phyloP scores from a whole-genome alignment of 2,329 filamentous ascomycete genomes.

The Exophiala phaeomuriformis region DNA sequence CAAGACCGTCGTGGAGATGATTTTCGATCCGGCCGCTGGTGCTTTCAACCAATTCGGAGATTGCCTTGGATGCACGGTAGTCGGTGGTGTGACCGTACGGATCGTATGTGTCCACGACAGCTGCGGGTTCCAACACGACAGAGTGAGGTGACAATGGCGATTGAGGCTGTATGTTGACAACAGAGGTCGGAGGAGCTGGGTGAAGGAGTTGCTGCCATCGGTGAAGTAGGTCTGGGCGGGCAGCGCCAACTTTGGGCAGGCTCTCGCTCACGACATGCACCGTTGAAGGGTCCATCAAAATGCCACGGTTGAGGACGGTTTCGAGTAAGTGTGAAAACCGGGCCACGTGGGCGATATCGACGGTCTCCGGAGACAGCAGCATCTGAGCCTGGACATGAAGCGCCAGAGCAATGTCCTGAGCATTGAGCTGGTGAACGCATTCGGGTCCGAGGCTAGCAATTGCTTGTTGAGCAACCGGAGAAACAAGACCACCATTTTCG shows the following conservation, averaged over 20 bases:
- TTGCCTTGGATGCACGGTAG: slow-evolving; percentile 84
- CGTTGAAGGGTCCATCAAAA: slow-evolving; percentile 50
- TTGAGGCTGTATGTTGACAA: slow-evolving; percentile 26
- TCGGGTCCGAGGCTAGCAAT: slow-evolving; percentile 55
- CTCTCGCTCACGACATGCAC: slow-evolving; percentile 52
- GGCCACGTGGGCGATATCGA: slow-evolving; percentile 51
- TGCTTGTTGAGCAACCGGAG: slow-evolving; percentile 53
- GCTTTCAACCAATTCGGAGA: slow-evolving; percentile 83
- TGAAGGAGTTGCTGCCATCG: slow-evolving; percentile 53
- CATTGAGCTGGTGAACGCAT: slow-evolving; percentile 50
- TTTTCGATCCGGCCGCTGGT: slow-evolving; percentile 64
- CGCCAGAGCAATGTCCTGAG: slow-evolving; percentile 49
- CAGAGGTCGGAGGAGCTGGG: slow-evolving; percentile 34
- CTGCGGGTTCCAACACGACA: slow-evolving; percentile 49
- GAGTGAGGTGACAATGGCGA: slow-evolving; percentile 43
- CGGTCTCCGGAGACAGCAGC: slow-evolving; percentile 35
- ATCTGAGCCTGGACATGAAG: slow-evolving; percentile 53
- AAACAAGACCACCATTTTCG: slow-evolving; percentile 57
- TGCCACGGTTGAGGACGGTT: slow-evolving; percentile 46
- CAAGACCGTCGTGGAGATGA: slow-evolving; percentile 71
- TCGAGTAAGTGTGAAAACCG: slow-evolving; percentile 58
- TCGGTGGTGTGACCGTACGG: slow-evolving; percentile 87
- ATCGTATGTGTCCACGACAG: slow-evolving; percentile 76
- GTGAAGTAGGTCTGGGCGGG: slow-evolving; percentile 40
- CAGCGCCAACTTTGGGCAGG: slow-evolving; percentile 46